phyloP scores from a whole-genome alignment of 371 early-diverging fungal species.

The Actinomortierella wolfii region DNA sequence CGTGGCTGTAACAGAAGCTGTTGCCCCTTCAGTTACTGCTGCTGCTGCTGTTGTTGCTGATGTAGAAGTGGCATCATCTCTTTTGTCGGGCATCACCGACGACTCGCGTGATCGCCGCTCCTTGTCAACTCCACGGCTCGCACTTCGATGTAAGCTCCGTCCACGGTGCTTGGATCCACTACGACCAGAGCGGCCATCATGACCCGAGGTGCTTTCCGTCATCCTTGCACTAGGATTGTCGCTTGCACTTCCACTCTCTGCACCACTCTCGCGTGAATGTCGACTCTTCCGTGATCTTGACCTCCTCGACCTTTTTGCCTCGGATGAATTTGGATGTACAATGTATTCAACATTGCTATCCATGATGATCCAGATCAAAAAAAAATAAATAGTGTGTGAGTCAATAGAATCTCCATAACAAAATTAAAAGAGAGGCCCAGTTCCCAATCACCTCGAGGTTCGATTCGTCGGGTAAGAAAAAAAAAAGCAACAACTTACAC shows the following conservation, averaged over 20 bases:
- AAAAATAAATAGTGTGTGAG: neutral
- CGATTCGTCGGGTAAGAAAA: too few relatives aligned
- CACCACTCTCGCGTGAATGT: neutral
- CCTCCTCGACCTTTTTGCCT: neutral
- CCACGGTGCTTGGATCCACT: too few relatives aligned
- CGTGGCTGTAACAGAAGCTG: too few relatives aligned
- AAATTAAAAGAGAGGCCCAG: neutral
- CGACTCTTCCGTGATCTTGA: neutral
- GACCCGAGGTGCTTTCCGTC: neutral
- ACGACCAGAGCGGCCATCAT: neutral
- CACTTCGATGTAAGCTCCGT: too few relatives aligned
- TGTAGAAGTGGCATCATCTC: too few relatives aligned
- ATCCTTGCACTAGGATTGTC: neutral
- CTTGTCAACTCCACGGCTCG: too few relatives aligned
- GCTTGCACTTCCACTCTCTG: neutral
- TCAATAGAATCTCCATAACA: neutral
- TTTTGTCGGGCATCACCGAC: too few relatives aligned
- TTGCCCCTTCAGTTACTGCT: too few relatives aligned
- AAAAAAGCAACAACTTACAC: slow-evolving; percentile 36
- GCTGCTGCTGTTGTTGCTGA: too few relatives aligned
- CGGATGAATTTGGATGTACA: slow-evolving; percentile 2
- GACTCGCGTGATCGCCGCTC: too few relatives aligned
- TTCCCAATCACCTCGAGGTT: too few relatives aligned
- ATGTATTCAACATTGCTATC: slow-evolving; percentile 22
- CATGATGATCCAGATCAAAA: neutral